phyloP scores from a whole-genome alignment of 176 grass and related monocot species.

The sorghum (Sorghum bicolor) region DNA sequence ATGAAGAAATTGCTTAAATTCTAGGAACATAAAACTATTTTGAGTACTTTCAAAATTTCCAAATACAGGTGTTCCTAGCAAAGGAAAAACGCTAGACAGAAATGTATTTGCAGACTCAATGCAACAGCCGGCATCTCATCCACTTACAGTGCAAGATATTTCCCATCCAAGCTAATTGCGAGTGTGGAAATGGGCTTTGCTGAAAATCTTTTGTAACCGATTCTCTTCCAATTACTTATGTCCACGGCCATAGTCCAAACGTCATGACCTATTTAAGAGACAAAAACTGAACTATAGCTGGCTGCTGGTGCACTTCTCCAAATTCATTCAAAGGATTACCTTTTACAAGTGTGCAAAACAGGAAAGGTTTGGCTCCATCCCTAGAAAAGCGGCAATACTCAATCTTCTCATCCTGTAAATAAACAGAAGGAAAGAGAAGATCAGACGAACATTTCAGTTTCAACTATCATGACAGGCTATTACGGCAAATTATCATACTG shows the following conservation, averaged over 20 bases:
- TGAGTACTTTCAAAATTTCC: not conserved
- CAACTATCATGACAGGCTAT: not conserved
- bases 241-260: slow-evolving; percentile 59
- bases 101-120: not conserved
- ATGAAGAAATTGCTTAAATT: not conserved
- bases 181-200: slow-evolving; percentile 68
- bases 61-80: not conserved
- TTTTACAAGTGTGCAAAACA: slow-evolving; percentile 91
- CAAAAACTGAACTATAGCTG: slow-evolving; percentile 16
- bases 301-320: not conserved
- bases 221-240: slow-evolving; percentile 84
- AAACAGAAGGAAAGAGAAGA: not conserved
- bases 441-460: not conserved
- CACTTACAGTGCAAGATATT: slow-evolving; percentile 91
- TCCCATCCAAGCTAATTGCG: slow-evolving; percentile 89
- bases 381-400: slow-evolving; percentile 89
- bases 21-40: not conserved
- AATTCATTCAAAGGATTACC: slow-evolving; percentile 46
- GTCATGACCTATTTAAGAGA: slow-evolving; percentile 47
- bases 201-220: slow-evolving; percentile 75
- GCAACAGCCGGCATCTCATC: not conserved
- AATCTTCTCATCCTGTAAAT: slow-evolving; percentile 82
- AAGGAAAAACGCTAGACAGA: not conserved
- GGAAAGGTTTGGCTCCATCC: slow-evolving; percentile 86
- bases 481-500: slow-evolving; percentile 2